These are phyloP conservation scores for Bertia moriformis DNA, from an alignment of 2,329 filamentous ascomycete genomes.

Conservation along the genomic window DNA sequence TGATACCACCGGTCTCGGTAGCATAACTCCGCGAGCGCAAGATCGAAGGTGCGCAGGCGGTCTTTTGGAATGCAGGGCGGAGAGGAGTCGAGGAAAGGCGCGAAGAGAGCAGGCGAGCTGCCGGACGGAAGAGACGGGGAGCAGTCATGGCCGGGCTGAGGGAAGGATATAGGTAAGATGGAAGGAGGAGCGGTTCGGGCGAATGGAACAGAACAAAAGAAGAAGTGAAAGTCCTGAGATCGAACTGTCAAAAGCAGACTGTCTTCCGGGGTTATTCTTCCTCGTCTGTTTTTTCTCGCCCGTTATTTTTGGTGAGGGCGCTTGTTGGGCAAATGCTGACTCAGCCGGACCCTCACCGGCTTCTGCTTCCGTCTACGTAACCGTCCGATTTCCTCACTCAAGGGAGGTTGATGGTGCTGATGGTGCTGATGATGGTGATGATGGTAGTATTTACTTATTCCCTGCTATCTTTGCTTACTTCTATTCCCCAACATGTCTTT, in stretches of 20 bases:
- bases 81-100: background rate
- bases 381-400: too few species aligned
- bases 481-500: background rate
- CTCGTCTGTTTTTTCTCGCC: too few species aligned
- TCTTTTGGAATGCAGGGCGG: background rate
- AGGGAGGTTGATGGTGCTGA: too few species aligned
- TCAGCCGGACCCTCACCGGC: background rate
- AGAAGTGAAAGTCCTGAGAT: too few species aligned
- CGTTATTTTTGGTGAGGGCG: background rate
- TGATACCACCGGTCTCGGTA: constrained; percentile 45
- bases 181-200: background rate
- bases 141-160: background rate
- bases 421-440: too few species aligned
- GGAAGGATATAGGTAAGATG: background rate
- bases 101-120: background rate
- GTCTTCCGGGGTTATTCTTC: too few species aligned
- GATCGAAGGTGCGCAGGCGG: constrained; percentile 16
- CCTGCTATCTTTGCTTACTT: too few species aligned
- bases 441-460: too few species aligned
- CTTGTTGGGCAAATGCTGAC: background rate
- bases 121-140: constrained; percentile 1
- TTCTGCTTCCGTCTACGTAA: background rate
- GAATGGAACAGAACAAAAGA: too few species aligned
- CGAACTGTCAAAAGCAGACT: too few species aligned
- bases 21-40: constrained; percentile 42